Evolutionary conservation across 768 basidiomycete species (phyloP), one percentile per base, ranked within the genome.

Genomic region (Phanerochaete sordida): DNA sequence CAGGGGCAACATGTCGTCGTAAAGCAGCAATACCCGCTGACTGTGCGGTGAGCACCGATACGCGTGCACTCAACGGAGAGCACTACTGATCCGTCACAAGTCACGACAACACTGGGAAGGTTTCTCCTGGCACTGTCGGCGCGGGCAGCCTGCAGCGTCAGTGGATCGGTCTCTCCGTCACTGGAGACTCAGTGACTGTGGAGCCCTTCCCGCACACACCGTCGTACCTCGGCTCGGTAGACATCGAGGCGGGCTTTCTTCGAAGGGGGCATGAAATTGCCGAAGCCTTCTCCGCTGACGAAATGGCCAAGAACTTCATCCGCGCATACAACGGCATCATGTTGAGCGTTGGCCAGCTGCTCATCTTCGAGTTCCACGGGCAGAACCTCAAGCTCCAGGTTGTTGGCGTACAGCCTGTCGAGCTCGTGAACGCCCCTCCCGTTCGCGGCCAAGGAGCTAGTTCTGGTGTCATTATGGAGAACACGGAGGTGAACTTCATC

Each of bases 321-420:
- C 84, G 85, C 62, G 87, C 87, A 0, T 95, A 88, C 77, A 84
- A 75, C 57, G 87, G 85, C 5, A 75, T 90, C 55, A 76, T 95
- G 21, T 82, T 96, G 69, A 82, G 85, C 16, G 72, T 80, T 1
- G 85, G 88, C 30, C 83, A 92, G 71, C 75, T 84, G 12, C 74
- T 96, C 59, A 85, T 88, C 3, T 93, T 96, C 67, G 96, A 98
- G 68, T 98, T 84, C 72, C 88, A 90, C 64, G 91, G 93, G 0
- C 87, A 91, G 61, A 88, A 88, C 62, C 73, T 98, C 65, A 93
- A 88, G 69, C 87, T 83, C 1, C 73, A 71, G 15, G 81, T 98
- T 59, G 86, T 82, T 62, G 79, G 82, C 15, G 61, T 93, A 30
- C 77, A 78, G 11, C 71, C 81, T 7, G 67, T 88, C 52, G 91